Base-by-base conservation (phyloP, 306 rosid genomes). In the Cucurbita ficifolia region DNA sequence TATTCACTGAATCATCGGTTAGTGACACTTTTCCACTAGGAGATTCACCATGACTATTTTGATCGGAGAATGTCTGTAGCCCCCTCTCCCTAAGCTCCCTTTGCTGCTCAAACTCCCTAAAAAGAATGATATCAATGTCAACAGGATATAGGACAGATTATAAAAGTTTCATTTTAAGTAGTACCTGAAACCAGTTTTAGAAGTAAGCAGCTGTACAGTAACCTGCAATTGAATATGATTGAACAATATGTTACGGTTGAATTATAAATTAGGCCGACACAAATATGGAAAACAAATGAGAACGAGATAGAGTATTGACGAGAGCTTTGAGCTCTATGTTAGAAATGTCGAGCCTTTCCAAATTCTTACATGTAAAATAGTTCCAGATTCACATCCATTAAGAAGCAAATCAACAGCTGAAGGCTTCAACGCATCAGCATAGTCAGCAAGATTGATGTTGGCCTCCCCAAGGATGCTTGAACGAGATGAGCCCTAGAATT, bases 121-220 rank as follows among this genome's bases (percentile, higher is more conserved):
- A 85, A 86, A 70, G 72, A 79, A 58, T 52, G 75, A 68, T 46
- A 69, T 54, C 79, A 68, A 76, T 73, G 74, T 85, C 62, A 83
- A 78, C 58, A 45, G 43, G 49, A n/a, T 76, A 65, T 69, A 53
- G 49, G 65, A 75, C 75, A 75, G 59, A 81, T 73, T 64, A 84
- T 64, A 70, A 70, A 79, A 24, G 45, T 56, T 51, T 70, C 80
- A 78, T 70, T 76, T 78, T 76, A 72, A 76, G 73, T 42, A 51
- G 76, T 82, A 94, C 99, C 99, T 94, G 89, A 95, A 95, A 46
- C 99, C 99, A n/a, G 99, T 95, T 83, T 89, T 95, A 55, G 99
- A 95, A 73, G 99, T 95, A 76, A 95, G 92, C 79, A 95, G 96
- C 89, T 95, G 99, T 82, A 95, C 90, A 4, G 96, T 85, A 76